Evolutionary conservation across 164 flowering plant genomes (phyloP).

Genomic region (Vitis amurensis): DNA sequence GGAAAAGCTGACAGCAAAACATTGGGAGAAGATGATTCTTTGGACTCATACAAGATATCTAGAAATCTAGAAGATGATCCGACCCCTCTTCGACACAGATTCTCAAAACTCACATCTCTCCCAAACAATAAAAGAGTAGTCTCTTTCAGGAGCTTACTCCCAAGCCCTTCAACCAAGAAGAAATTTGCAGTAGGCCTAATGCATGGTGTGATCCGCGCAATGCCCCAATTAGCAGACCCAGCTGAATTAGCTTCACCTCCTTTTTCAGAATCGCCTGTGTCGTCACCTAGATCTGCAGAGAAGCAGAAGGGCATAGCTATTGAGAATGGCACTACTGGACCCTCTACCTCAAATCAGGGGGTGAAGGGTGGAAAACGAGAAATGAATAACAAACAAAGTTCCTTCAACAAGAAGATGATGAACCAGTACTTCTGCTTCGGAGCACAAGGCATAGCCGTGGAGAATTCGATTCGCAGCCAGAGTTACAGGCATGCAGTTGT

Average conservation of each 20-base stretch:
- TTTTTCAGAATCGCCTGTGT: slow-evolving; percentile 37
- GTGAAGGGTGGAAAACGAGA: slow-evolving; percentile 7
- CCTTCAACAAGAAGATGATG: slow-evolving; percentile 55
- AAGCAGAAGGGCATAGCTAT: slow-evolving; percentile 20
- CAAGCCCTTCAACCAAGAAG: slow-evolving; percentile 46
- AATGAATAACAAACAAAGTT: slow-evolving; percentile 24
- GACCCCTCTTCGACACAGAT: slow-evolving; percentile 44
- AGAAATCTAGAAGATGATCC: slow-evolving; percentile 14
- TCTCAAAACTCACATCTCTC: slow-evolving; percentile 19
- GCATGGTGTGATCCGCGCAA: slow-evolving; percentile 42
- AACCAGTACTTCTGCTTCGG: slow-evolving; percentile 81
- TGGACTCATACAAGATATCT: slow-evolving; percentile 7
- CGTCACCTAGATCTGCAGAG: slow-evolving; percentile 42
- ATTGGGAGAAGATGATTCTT: slow-evolving; percentile 18
- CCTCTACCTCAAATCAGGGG: slow-evolving; percentile 18
- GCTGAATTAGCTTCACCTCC: slow-evolving; percentile 41
- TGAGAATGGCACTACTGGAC: slow-evolving; percentile 12
- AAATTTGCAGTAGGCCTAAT: slow-evolving; percentile 39
- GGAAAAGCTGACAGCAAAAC: slow-evolving; percentile 10
- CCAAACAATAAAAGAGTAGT: slow-evolving; percentile 21
- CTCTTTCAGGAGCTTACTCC: slow-evolving; percentile 20
- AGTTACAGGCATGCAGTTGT: slow-evolving; percentile 18
- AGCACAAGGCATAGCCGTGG: slow-evolving; percentile 55
- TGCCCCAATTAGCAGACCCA: slow-evolving; percentile 32
- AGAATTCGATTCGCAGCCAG: slow-evolving; percentile 26